Conservation (phyloP, 2,329 filamentous ascomycete species). For the Onygenales sp. region DNA sequence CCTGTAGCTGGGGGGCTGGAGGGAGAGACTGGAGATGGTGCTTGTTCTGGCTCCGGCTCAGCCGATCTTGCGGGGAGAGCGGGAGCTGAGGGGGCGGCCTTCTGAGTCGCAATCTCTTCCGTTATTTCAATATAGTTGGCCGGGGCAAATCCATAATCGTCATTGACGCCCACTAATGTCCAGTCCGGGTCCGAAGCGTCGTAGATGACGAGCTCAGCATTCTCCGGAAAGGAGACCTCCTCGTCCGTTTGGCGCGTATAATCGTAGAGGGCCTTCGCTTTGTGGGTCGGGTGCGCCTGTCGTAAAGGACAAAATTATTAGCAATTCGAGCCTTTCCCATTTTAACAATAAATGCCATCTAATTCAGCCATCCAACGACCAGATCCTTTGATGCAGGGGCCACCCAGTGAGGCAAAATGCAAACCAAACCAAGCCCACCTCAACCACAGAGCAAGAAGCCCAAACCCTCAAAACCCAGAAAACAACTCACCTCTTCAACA, state of each 20-base stretch:
- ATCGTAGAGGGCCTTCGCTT: constrained; percentile 92
- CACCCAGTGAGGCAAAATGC: neutral
- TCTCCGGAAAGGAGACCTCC: constrained; percentile 90
- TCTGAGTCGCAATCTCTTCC: constrained; percentile 24
- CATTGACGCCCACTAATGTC: constrained; percentile 79
- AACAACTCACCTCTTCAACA: constrained; percentile 67
- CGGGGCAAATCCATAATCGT: constrained; percentile 87
- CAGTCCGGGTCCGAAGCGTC: constrained; percentile 91
- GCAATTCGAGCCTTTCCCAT: neutral
- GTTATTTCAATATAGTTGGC: constrained; percentile 86
- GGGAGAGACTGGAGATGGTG: constrained; percentile 27
- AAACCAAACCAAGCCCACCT: neutral
- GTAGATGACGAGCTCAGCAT: constrained; percentile 72
- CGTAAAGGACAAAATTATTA: neutral
- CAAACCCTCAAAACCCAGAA: constrained; percentile 10
- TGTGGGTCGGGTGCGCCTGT: constrained; percentile 55
- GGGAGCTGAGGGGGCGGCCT: constrained; percentile 39
- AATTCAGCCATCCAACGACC: neutral
- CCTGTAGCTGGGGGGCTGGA: constrained; percentile 24
- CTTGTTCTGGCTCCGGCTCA: constrained; percentile 36
- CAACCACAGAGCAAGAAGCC: neutral
- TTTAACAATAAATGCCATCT: neutral
- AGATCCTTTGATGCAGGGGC: neutral
- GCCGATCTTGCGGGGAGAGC: constrained; percentile 18
- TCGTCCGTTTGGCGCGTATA: constrained; percentile 96